Evolutionary conservation across 306 rosid species (phyloP).

Genomic region (Ormosia semicastrata): DNA sequence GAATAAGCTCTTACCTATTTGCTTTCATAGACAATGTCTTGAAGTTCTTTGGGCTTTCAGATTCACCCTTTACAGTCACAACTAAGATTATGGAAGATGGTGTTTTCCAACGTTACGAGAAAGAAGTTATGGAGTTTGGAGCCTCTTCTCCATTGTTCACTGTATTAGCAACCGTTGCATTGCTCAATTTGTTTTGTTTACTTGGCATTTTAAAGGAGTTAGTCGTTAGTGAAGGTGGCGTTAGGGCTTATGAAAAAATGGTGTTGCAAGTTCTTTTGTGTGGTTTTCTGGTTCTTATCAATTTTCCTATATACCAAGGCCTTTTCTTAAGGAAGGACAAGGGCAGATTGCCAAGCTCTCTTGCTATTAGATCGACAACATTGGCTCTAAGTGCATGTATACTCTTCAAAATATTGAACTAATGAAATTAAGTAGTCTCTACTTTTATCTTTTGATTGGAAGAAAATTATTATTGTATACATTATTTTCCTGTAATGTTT

Average conservation of each 20-base stretch:
- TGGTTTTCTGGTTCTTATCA: conserved; percentile 60
- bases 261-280: conserved; percentile 54
- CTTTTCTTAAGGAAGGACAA: conserved; percentile 76
- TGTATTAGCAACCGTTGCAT: conserved; percentile 56
- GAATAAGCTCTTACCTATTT: conserved; percentile 68
- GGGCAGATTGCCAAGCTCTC: conserved; percentile 60
- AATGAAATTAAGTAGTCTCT: neutral
- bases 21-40: conserved; percentile 54
- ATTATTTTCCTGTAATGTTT: no score
- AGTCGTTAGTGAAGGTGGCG: conserved; percentile 24
- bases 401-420: conserved; percentile 4
- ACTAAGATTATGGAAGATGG: conserved; percentile 63
- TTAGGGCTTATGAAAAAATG: conserved; percentile 39
- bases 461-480: neutral
- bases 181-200: conserved; percentile 65
- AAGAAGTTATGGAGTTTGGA: conserved; percentile 88
- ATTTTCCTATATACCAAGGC: conserved; percentile 63
- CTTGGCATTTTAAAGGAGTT: conserved; percentile 34
- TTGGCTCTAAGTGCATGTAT: conserved; percentile 17
- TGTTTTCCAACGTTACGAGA: conserved; percentile 48
- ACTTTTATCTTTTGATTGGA: neutral
- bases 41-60: conserved; percentile 44
- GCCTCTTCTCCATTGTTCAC: conserved; percentile 65
- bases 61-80: conserved; percentile 58
- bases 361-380: conserved; percentile 46